Percentiles rank a stretch among this genome's conserved stretches.
These are phyloP conservation scores for Guillardia theta DNA, from an alignment of 78 protist genomes.

Conservation along the genomic window DNA sequence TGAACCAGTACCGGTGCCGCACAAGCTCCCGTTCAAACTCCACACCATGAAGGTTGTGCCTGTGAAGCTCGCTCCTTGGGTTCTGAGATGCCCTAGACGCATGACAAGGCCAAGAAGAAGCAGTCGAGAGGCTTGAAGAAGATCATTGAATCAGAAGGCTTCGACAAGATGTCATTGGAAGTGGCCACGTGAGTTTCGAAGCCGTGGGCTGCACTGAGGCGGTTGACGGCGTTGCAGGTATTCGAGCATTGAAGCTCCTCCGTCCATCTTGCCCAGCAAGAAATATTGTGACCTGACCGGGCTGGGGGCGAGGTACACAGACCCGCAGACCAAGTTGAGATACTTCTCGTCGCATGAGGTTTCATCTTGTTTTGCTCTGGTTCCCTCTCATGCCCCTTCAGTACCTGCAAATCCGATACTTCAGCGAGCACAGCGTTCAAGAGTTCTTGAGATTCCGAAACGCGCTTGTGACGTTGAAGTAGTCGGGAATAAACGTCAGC, in stretches of 20 bases:
- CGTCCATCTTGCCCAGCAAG: not conserved
- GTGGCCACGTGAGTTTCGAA: constrained; percentile 32
- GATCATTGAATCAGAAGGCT: not conserved
- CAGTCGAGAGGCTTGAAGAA: not conserved
- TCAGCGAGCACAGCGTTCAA: not conserved
- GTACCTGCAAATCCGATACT: not conserved
- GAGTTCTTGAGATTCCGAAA: not conserved
- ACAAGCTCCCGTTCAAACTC: not conserved
- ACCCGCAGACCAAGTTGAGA: not conserved
- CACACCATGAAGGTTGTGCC: not conserved
- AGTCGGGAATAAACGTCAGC: too few species aligned
- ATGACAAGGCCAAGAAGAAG: not conserved
- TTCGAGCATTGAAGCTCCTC: not conserved
- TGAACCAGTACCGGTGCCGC: not conserved
- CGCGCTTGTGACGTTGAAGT: not conserved
- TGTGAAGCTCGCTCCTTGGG: not conserved
- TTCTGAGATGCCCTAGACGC: not conserved
- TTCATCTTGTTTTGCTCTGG: not conserved
- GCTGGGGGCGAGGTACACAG: not conserved
- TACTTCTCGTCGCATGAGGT: not conserved
- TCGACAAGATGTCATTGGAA: not conserved
- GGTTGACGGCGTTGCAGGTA: too few species aligned
- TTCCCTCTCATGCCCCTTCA: too few species aligned
- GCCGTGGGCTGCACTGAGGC: too few species aligned
- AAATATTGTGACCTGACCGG: constrained; percentile 25